phyloP scores from a whole-genome alignment of 352 stramenopile species.

The Globisporangium viniferum region DNA sequence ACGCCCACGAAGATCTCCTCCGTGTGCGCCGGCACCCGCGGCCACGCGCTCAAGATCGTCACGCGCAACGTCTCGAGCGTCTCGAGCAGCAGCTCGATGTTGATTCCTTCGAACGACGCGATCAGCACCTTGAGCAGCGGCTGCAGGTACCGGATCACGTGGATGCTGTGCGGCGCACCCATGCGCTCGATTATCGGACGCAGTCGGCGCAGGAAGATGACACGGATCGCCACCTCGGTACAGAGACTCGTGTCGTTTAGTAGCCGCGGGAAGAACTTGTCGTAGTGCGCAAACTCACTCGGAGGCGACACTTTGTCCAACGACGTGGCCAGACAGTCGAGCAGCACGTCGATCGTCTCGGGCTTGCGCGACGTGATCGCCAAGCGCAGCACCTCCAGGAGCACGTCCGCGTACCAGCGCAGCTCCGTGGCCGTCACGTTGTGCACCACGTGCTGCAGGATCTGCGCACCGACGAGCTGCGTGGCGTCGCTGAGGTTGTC shows the following conservation, averaged over 20 bases:
- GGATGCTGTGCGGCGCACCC: slow-evolving; percentile 63
- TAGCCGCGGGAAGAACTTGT: slow-evolving; percentile 62
- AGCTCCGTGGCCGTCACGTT: slow-evolving; percentile 72
- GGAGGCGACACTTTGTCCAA: slow-evolving; percentile 63
- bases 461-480: slow-evolving; percentile 51
- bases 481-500: slow-evolving; percentile 66
- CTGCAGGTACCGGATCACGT: slow-evolving; percentile 73
- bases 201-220: slow-evolving; percentile 55
- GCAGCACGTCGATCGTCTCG: slow-evolving; percentile 47
- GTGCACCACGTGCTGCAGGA: slow-evolving; percentile 60
- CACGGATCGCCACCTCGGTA: slow-evolving; percentile 52
- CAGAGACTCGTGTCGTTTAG: slow-evolving; percentile 61
- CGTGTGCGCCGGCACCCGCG: slow-evolving; percentile 60
- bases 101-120: slow-evolving; percentile 64
- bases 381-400: slow-evolving; percentile 68
- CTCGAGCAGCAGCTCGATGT: slow-evolving; percentile 42
- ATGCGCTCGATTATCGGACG: slow-evolving; percentile 43
- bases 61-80: slow-evolving; percentile 56
- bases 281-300: slow-evolving; percentile 58
- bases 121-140: slow-evolving; percentile 73
- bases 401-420: slow-evolving; percentile 75
- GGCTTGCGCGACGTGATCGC: slow-evolving; percentile 60
- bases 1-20: slow-evolving; percentile 70
- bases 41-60: slow-evolving; percentile 59
- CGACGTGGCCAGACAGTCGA: slow-evolving; percentile 52